A percentile compares a stretch with the other conserved stretches of the same genome.
These are phyloP conservation scores for Phallus indusiatus DNA, from an alignment of 768 basidiomycete genomes.

Conservation along the genomic window DNA sequence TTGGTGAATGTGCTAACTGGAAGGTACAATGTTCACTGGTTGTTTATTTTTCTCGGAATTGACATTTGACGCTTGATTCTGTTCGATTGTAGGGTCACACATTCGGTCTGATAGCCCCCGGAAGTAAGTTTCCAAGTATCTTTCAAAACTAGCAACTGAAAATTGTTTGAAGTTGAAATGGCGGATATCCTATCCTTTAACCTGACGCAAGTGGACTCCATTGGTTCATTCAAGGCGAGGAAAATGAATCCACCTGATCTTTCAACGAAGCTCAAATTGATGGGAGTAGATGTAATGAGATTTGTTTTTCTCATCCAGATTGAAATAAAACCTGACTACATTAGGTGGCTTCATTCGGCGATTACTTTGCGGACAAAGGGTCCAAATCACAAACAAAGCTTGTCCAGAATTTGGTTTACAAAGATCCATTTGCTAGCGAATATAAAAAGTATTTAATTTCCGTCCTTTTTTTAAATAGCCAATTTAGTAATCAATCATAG, in stretches of 20 bases:
- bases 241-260: constrained; percentile 56
- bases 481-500: constrained; percentile 13
- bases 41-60: neutral
- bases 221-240: constrained; percentile 31
- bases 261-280: constrained; percentile 61
- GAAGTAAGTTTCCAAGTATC: constrained; percentile 25
- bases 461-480: neutral
- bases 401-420: constrained; percentile 54
- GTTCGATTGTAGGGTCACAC: constrained; percentile 30
- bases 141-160: constrained; percentile 5
- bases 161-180: constrained; percentile 42
- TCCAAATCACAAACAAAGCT: constrained; percentile 23
- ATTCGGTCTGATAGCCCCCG: constrained; percentile 72
- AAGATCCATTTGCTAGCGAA: constrained; percentile 59
- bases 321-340: neutral
- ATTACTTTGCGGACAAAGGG: constrained; percentile 54
- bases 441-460: constrained; percentile 50
- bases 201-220: constrained; percentile 44
- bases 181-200: constrained; percentile 69
- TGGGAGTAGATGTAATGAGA: constrained; percentile 43
- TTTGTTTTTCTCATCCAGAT: neutral
- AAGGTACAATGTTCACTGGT: constrained; percentile 16
- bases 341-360: constrained; percentile 59
- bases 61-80: neutral
- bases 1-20: constrained; percentile 73